These are phyloP conservation scores for Malassezia nana DNA, from an alignment of 1,284 basidiomycete species.

Conservation along the genomic window DNA sequence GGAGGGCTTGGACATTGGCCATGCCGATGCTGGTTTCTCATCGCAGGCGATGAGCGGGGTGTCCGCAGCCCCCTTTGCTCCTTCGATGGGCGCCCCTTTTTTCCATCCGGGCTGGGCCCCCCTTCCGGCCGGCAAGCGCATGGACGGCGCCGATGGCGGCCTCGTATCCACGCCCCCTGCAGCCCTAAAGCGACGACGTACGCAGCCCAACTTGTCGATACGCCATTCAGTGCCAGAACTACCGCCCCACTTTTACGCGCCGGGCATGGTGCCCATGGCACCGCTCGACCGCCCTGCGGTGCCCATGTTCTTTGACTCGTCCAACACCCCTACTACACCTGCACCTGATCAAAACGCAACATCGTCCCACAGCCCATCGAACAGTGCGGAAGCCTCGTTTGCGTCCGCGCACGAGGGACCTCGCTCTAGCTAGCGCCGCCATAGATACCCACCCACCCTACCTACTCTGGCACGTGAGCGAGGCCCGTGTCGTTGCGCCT, in stretches of 20 bases:
- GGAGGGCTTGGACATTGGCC: constrained; percentile 1
- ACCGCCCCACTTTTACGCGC: not conserved
- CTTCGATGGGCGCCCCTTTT: not conserved
- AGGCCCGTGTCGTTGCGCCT: not conserved
- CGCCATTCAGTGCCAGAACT: not conserved
- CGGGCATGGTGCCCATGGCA: not conserved
- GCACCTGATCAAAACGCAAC: not conserved
- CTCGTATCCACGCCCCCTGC: not conserved
- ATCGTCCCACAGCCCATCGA: not conserved
- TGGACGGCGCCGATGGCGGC: not conserved
- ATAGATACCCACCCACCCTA: constrained; percentile 1
- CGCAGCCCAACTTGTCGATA: constrained; percentile 12
- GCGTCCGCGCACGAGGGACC: not conserved
- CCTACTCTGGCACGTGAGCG: not conserved
- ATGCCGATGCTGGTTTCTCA: constrained; percentile 5
- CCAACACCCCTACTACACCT: not conserved
- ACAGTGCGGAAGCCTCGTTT: not conserved
- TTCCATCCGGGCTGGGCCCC: constrained; percentile 14
- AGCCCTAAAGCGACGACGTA: constrained; percentile 13
- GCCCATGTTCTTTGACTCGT: constrained; percentile 2
- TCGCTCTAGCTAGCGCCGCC: not conserved
- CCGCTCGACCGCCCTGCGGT: not conserved
- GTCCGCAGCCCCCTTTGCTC: not conserved
- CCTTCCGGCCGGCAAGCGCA: not conserved
- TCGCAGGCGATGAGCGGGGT: constrained; percentile 6